These are phyloP conservation scores for Periconia sp. DNA, from an alignment of 2,329 filamentous ascomycete genomes.

Conservation along the genomic window DNA sequence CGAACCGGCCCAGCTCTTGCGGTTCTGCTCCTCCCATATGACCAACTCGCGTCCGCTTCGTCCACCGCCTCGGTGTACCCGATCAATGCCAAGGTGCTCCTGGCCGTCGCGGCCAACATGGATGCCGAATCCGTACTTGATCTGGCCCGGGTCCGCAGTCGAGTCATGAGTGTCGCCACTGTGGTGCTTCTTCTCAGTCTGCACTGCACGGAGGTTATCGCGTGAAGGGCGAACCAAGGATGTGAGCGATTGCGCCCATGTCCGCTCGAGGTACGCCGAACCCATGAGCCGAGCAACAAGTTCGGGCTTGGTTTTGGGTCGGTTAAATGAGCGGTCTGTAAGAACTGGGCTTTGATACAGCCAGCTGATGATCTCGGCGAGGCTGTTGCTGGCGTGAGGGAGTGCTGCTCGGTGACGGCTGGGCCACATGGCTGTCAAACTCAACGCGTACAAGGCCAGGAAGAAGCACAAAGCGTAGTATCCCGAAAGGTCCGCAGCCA, in stretches of 20 bases:
- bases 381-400: conserved; percentile 70
- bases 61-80: conserved; percentile 46
- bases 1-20: conserved; percentile 27
- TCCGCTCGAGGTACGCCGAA: conserved; percentile 50
- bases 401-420: conserved; percentile 63
- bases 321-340: conserved; percentile 71
- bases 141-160: conserved; percentile 33
- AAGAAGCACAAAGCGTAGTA: conserved; percentile 74
- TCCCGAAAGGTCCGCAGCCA: conserved; percentile 73
- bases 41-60: conserved; percentile 37
- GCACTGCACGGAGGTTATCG: conserved; percentile 28
- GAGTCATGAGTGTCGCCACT: conserved; percentile 30
- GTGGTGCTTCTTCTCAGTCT: conserved; percentile 19
- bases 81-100: conserved; percentile 63
- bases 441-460: conserved; percentile 69
- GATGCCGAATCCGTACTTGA: conserved; percentile 59
- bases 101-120: conserved; percentile 61
- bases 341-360: conserved; percentile 72
- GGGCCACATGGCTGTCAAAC: conserved; percentile 61
- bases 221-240: conserved; percentile 31
- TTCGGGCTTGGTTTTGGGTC: conserved; percentile 66
- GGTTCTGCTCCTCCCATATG: conserved; percentile 40
- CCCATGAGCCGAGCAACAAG: conserved; percentile 70
- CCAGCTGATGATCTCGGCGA: conserved; percentile 78
- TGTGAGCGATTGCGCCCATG: conserved; percentile 28